Percentiles rank a stretch among this genome's conserved stretches.
These are phyloP conservation scores for Monosporascus sp. DNA, from an alignment of 2,329 filamentous ascomycete genomes.

Conservation along the genomic window DNA sequence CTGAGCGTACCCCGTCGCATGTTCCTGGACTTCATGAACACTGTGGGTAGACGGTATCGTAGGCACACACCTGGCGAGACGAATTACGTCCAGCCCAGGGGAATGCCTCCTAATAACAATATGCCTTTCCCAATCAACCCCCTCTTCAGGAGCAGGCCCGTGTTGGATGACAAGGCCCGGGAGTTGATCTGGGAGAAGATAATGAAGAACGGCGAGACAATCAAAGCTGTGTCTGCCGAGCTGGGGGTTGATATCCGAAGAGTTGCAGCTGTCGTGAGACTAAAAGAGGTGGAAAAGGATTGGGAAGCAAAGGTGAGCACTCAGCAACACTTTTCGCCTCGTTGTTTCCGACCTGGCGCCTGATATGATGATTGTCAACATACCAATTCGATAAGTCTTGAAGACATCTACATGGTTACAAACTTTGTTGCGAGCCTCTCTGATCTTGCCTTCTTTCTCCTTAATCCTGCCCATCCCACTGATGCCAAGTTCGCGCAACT, in stretches of 20 bases:
- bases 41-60: constrained; percentile 6
- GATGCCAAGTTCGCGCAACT: constrained; percentile 10
- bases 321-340: constrained; percentile 4
- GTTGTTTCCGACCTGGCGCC: constrained; percentile 8
- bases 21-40: constrained; percentile 18
- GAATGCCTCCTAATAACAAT: background rate
- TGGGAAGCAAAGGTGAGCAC: constrained; percentile 68
- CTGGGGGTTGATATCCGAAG: constrained; percentile 76
- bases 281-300: constrained; percentile 80
- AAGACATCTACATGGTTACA: constrained; percentile 95
- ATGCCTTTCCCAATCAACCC: constrained; percentile 70
- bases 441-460: constrained; percentile 40
- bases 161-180: constrained; percentile 68
- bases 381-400: constrained; percentile 98
- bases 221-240: constrained; percentile 73
- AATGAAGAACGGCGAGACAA: constrained; percentile 57
- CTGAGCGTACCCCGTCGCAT: constrained; percentile 16
- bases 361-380: constrained; percentile 55
- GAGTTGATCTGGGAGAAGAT: constrained; percentile 70
- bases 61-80: constrained; percentile 3
- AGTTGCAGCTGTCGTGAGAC: constrained; percentile 76
- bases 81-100: constrained; percentile 12
- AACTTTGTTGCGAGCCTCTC: constrained; percentile 68
- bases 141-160: constrained; percentile 63
- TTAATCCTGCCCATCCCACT: background rate